Base-by-base conservation (phyloP, 2,329 filamentous ascomycete genomes). In the Fusarium chlamydosporum region DNA sequence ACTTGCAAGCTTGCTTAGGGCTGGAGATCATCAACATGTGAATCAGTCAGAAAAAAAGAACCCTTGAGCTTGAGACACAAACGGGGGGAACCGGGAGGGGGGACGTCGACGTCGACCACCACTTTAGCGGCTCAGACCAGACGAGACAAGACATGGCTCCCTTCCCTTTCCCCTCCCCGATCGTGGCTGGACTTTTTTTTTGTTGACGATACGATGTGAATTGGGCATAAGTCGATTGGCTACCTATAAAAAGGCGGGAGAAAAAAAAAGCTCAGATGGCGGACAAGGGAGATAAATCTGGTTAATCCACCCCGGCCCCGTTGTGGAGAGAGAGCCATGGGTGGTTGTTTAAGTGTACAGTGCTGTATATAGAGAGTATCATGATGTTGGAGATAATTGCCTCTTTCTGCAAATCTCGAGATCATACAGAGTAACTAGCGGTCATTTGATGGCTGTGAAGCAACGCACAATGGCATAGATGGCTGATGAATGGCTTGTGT, bases 1-100 rank as follows among this genome's bases (percentile, higher is more conserved):
- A 60, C 13, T 51, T 63, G 41, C 56, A 48, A 60, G 55, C 46
- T 55, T 50, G 65, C 41, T 56, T 74, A 69, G 67, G 71, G 69
- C 71, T 74, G 71, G 69, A 73, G 69, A 73, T 73, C 71, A 72
- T 73, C 71, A 60, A 74, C 71, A 73, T 74, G 71, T 73, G 71
- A 74, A 73, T 67, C 69, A 68, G 47, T 51, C 33, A 18, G 12
- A 18, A 20, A 38, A 50, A 38, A 50, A 18, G 16, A 13, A 58
- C 60, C 51, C 51, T 42, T 53, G 37, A 23, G 40, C 18, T 29
- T n/a, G 26, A 45, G 42, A 45, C 26, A 38, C 33, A 18, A 37
- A 71, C 71, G 57, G 71, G 65, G 69, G 69, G 68, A 71, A 70
- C 72, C 71, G 71, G 71, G 63, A 72, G 55, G 43, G 56, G 43